Conservation (phyloP, 257 asterid species). For the Lycium ferocissimum region DNA sequence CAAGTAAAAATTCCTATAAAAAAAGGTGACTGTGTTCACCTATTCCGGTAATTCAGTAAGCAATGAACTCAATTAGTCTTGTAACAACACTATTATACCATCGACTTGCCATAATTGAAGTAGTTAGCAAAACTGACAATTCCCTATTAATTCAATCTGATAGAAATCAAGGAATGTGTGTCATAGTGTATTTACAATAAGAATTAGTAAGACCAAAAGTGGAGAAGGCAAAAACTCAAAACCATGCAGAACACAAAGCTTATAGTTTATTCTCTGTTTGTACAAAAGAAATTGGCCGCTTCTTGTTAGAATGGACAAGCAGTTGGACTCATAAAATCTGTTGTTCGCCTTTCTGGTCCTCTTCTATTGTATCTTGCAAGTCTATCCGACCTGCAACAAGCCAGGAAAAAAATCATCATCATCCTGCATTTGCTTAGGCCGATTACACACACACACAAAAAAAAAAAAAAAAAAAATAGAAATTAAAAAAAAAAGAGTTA, state of each 20-base stretch:
- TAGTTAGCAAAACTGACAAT: background rate
- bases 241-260: slow-evolving; percentile 27
- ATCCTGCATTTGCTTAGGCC: background rate
- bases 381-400: slow-evolving; percentile 65
- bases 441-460: no score
- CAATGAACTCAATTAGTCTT: no score
- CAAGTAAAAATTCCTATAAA: no score
- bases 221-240: background rate
- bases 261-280: slow-evolving; percentile 44
- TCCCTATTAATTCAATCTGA: background rate
- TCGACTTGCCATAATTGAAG: background rate
- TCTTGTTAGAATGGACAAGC: slow-evolving; percentile 30
- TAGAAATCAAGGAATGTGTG: background rate
- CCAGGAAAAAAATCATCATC: background rate
- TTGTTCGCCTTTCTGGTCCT: slow-evolving; percentile 55
- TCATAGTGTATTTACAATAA: background rate
- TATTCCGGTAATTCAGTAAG: no score
- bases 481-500: no score
- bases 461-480: no score
- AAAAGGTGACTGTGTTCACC: no score
- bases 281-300: slow-evolving; percentile 42
- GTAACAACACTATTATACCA: no score
- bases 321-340: slow-evolving; percentile 20
- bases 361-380: slow-evolving; percentile 65
- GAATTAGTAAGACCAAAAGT: background rate